Conservation (phyloP, 768 basidiomycete genomes). For the Suillus bovinus region DNA sequence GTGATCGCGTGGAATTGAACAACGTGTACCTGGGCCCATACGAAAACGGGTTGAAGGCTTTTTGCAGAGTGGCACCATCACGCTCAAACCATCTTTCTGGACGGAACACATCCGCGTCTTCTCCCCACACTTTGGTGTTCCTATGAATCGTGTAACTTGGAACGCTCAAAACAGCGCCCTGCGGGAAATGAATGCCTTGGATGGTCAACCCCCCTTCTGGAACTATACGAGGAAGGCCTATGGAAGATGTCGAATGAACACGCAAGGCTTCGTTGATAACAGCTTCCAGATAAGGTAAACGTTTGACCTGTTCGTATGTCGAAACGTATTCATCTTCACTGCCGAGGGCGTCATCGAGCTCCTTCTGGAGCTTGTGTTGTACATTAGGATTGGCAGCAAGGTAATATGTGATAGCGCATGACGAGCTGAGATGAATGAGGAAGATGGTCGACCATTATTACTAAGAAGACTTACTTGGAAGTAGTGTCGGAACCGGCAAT, state of each 20-base stretch:
- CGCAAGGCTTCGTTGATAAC: constrained; percentile 87
- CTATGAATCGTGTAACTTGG: constrained; percentile 86
- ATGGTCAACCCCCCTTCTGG: constrained; percentile 74
- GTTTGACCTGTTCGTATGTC: constrained; percentile 69
- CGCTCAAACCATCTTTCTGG: constrained; percentile 87
- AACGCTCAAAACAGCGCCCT: constrained; percentile 75
- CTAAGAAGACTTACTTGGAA: constrained; percentile 63
- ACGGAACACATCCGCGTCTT: constrained; percentile 69
- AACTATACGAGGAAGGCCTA: constrained; percentile 81
- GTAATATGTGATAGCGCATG: constrained; percentile 86
- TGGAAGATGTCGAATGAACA: constrained; percentile 78
- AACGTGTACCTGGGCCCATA: constrained; percentile 66
- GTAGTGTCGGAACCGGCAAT: constrained; percentile 94
- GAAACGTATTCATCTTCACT: constrained; percentile 61
- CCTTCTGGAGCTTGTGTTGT: constrained; percentile 73
- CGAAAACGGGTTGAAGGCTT: constrained; percentile 85
- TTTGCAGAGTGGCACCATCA: constrained; percentile 59
- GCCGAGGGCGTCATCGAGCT: constrained; percentile 63
- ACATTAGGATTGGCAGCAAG: constrained; percentile 66
- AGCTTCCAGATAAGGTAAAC: constrained; percentile 77
- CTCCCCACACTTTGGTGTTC: constrained; percentile 71
- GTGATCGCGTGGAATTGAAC: background rate
- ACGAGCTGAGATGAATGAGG: constrained; percentile 55
- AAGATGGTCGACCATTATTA: constrained; percentile 5
- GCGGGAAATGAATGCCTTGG: constrained; percentile 54